Evolutionary conservation across 257 asterid genomes (phyloP), one percentile per base, ranked within the genome.

Genomic region (Coffea canephora): DNA sequence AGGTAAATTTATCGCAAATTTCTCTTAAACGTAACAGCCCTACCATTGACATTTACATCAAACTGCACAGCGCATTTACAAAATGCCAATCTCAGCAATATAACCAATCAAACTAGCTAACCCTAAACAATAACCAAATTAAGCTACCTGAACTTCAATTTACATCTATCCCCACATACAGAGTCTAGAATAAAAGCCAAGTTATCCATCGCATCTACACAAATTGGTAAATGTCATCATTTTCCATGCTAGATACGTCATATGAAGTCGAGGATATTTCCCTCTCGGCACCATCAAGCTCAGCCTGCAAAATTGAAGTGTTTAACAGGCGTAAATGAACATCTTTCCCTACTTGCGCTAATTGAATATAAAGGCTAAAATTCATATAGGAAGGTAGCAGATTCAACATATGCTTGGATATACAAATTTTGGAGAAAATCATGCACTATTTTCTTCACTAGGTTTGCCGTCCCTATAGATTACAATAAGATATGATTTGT

Each of bases 271-370:
- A 71, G 36, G 87, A 74, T 76, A 84, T 48, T 80, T 89, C 91
- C 21, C 83, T 84, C 39, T 81, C 91, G 0, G 81, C 69, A 27
- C 73, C 84, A 66, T 83, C 83, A 73, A 87, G 91, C 85, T 90
- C 92, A 69, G 95, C 97, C 98, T 94, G 97, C 83, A 49, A 75
- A 54, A 71, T 61, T 5, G 9, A 27, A 59, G 34, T 21, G 36
- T 8, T 59, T 46, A 61, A 71, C 11, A 0, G 13, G 18, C 31
- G 31, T 18, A 61, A 27, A 46, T 45, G 23, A 45, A 21, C 15
- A 43, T 16, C 18, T 15, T 70, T 27, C 2, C 10, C 21, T 21
- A 50, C n/a, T 41, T 23, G 36, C n/a, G 27, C 21, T 31, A 43
- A 25, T 18, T 6, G 69, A 54, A 59, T 43, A 39, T 16, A 14